A percentile compares a stretch with the other conserved stretches of the same genome.
These are phyloP conservation scores for Blumeriella jaapii DNA, from an alignment of 2,329 filamentous ascomycete genomes.

Conservation along the genomic window DNA sequence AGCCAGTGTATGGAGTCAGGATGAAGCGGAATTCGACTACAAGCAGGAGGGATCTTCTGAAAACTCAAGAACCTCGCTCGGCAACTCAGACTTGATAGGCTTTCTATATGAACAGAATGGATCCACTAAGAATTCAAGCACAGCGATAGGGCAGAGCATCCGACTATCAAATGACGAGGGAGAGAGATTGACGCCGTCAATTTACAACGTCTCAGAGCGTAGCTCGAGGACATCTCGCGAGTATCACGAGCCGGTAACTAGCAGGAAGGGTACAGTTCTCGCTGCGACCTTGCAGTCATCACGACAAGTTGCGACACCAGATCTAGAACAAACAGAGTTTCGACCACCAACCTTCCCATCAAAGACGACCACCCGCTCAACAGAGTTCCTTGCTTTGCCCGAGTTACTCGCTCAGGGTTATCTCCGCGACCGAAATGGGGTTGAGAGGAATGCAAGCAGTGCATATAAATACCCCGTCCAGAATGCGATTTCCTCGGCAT, in stretches of 20 bases:
- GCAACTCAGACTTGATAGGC: too few relatives aligned
- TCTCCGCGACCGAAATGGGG: neutral
- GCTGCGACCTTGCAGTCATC: neutral
- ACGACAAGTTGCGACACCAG: neutral
- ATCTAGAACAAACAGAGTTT: neutral
- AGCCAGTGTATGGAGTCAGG: slow-evolving; percentile 14
- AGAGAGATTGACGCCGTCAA: slow-evolving; percentile 1
- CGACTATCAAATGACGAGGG: neutral
- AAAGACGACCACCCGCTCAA: neutral
- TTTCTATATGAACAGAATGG: neutral
- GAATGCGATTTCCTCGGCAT: neutral
- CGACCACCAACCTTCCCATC: neutral
- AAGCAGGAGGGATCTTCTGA: neutral
- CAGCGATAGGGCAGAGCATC: neutral
- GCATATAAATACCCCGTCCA: neutral
- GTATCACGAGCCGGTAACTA: neutral
- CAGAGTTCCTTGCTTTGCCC: neutral
- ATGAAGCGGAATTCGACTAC: neutral
- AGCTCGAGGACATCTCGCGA: neutral
- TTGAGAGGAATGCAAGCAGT: neutral
- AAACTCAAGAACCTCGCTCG: neutral
- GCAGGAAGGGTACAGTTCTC: neutral
- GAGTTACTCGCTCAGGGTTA: slow-evolving; percentile 2
- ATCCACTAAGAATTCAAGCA: neutral
- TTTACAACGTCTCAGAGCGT: neutral